Evolutionary conservation across 2,329 filamentous ascomycete genomes (phyloP).

Genomic region (Domatiomyces catenatus): DNA sequence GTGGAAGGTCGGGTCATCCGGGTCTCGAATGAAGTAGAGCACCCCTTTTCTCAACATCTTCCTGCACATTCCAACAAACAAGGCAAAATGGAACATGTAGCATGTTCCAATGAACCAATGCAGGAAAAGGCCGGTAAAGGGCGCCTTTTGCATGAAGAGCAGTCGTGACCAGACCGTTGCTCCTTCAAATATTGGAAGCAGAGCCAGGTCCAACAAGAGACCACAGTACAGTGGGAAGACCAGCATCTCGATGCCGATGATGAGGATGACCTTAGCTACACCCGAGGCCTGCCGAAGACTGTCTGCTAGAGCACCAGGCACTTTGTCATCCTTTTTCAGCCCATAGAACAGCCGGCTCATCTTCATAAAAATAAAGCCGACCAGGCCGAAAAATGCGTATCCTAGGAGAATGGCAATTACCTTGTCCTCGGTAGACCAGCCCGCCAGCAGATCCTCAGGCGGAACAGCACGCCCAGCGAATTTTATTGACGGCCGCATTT

Average conservation of each 20-base stretch:
- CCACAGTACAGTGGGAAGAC: constrained; percentile 94
- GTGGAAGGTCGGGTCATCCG: constrained; percentile 95
- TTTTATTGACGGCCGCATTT: neutral
- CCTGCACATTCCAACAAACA: constrained; percentile 97
- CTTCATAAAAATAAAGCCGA: constrained; percentile 66
- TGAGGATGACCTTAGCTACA: constrained; percentile 92
- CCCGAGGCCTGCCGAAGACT: constrained; percentile 83
- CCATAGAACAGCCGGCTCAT: constrained; percentile 54
- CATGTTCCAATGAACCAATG: constrained; percentile 98
- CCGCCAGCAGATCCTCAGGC: constrained; percentile 38
- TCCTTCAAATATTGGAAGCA: constrained; percentile 75
- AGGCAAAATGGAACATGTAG: constrained; percentile 98
- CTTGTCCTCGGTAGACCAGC: constrained; percentile 55
- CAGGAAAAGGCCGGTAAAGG: constrained; percentile 82
- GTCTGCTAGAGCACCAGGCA: constrained; percentile 67
- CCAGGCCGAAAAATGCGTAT: constrained; percentile 59
- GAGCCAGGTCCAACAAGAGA: constrained; percentile 69
- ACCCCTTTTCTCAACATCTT: constrained; percentile 95
- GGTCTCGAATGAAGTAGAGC: constrained; percentile 93
- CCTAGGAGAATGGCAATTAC: constrained; percentile 64
- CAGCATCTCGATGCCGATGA: constrained; percentile 98
- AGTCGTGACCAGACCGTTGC: constrained; percentile 64
- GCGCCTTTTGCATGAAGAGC: constrained; percentile 61
- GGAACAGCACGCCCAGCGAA: neutral
- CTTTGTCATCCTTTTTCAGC: constrained; percentile 37